Evolutionary conservation across 345 rosid species (phyloP), one percentile per base, ranked within the genome.

Genomic region (Pugionium cornutum): DNA sequence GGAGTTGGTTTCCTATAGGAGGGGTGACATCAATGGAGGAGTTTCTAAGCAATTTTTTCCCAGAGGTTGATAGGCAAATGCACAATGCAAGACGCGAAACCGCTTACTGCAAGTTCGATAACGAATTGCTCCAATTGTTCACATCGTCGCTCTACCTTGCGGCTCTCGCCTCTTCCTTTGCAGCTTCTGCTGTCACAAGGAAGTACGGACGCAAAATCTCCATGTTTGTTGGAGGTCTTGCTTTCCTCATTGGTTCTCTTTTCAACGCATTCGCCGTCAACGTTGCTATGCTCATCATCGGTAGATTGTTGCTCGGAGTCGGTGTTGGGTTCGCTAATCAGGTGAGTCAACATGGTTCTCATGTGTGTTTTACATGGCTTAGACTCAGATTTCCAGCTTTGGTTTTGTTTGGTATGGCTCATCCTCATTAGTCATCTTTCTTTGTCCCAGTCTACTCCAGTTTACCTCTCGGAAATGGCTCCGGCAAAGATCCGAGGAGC

Each of bases 281-380:
- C 9, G 68, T 81, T 1, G 72, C 62, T 0, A 81, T 77, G 83
- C 83, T 81, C 9, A 83, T 83, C 44, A 35, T 83, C 10, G 88
- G 88, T 44, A 79, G 88, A 26, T 41, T 83, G 33, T 57, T 79
- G 66, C 88, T 83, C 18, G 88, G 88, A 10, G 81, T 83, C 0
- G 88, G 85, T 31, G 85, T 81, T 55, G 88, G 88, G 6, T 83
- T 83, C 18, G 80, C 85, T 41, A 83, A 81, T 65, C 88, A 80
- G 80, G 86, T 80, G 36, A 55, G 26, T 48, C 48, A 62, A 30
- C 31, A 28, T 46, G 63, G 11, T 46, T 53, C 18, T 52, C 4
- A 52, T 32, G 36, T 32, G 57, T 18, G 18, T 18, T 18, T 18
- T 18, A 6, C 63, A 18, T 55, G 5, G 18, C 54, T 55, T 55